Conservation (phyloP, 306 rosid species). For the Cajanus cajan region DNA sequence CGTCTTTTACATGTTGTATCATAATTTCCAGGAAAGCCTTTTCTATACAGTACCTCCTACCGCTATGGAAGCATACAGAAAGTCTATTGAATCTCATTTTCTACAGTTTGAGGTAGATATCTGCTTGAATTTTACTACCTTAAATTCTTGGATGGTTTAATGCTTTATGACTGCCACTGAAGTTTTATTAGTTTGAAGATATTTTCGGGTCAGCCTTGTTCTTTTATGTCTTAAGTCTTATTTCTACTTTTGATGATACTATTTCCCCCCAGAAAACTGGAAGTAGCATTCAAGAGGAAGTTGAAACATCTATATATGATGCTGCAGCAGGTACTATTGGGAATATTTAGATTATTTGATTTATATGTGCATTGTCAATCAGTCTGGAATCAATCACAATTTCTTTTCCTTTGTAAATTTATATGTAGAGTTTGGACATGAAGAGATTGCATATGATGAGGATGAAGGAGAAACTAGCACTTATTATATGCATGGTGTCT, state of each 20-base stretch:
- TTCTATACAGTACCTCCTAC: slow-evolving; percentile 73
- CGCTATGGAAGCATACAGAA: slow-evolving; percentile 84
- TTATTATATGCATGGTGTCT: slow-evolving; percentile 60
- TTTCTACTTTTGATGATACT: not conserved
- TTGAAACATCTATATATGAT: slow-evolving; percentile 76
- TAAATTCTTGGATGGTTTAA: not conserved
- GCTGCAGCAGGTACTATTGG: slow-evolving; percentile 62
- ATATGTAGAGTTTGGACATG: slow-evolving; percentile 54
- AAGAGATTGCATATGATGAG: slow-evolving; percentile 68
- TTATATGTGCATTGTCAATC: slow-evolving; percentile 24
- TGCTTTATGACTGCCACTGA: slow-evolving; percentile 9
- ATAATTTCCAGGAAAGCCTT: slow-evolving; percentile 74
- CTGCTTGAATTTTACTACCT: not conserved
- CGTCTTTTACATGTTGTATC: slow-evolving; percentile 2
- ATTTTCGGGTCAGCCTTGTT: not conserved
- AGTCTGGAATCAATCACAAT: slow-evolving; percentile 27
- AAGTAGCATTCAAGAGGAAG: slow-evolving; percentile 80
- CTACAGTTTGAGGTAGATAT: slow-evolving; percentile 61
- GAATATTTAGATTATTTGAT: slow-evolving; percentile 25
- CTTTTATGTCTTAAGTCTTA: not conserved
- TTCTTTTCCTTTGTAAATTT: slow-evolving; percentile 2
- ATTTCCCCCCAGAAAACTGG: slow-evolving; percentile 60
- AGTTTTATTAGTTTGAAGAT: not conserved
- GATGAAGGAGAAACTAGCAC: slow-evolving; percentile 79
- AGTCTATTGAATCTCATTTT: slow-evolving; percentile 79